A percentile compares a stretch with the other conserved stretches of the same genome.
Conservation (phyloP, 2,329 filamentous ascomycete species). For the Fusarium gaditjirri region DNA sequence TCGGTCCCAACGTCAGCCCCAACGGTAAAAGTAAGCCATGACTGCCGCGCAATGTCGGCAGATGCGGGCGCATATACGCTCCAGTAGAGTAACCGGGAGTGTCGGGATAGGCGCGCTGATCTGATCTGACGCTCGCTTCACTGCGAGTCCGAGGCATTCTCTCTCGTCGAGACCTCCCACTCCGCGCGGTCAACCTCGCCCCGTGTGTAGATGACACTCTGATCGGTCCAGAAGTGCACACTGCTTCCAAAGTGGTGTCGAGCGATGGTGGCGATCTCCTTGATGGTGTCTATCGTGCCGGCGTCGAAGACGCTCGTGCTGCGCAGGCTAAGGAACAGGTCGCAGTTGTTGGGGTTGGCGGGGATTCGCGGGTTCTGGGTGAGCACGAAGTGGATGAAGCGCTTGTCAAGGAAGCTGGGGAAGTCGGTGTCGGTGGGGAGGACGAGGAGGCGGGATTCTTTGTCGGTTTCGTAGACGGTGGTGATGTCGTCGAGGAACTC, state of each 20-base stretch:
- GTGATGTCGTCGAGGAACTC: not conserved
- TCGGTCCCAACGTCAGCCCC: slow-evolving; percentile 9
- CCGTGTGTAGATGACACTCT: not conserved
- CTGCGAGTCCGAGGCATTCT: not conserved
- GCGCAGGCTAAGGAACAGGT: slow-evolving; percentile 10
- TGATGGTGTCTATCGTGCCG: not conserved
- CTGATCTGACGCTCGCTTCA: not conserved
- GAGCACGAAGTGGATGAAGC: not conserved
- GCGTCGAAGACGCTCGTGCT: not conserved
- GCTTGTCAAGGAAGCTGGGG: not conserved
- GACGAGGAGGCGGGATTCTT: not conserved
- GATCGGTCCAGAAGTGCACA: not conserved
- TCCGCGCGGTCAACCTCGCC: not conserved
- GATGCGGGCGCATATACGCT: not conserved
- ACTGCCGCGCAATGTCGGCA: not conserved
- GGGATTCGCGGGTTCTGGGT: not conserved
- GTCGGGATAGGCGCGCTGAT: not conserved
- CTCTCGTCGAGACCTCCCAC: not conserved
- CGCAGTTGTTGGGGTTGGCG: not conserved
- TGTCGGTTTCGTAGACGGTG: not conserved
- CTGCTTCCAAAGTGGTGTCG: not conserved
- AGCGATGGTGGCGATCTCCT: not conserved
- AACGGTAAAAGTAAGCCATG: not conserved
- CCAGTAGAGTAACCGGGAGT: not conserved
- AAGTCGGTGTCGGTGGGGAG: not conserved